These are phyloP conservation scores for Fusarium sp. DNA, from an alignment of 2,329 filamentous ascomycete species.

Conservation along the genomic window DNA sequence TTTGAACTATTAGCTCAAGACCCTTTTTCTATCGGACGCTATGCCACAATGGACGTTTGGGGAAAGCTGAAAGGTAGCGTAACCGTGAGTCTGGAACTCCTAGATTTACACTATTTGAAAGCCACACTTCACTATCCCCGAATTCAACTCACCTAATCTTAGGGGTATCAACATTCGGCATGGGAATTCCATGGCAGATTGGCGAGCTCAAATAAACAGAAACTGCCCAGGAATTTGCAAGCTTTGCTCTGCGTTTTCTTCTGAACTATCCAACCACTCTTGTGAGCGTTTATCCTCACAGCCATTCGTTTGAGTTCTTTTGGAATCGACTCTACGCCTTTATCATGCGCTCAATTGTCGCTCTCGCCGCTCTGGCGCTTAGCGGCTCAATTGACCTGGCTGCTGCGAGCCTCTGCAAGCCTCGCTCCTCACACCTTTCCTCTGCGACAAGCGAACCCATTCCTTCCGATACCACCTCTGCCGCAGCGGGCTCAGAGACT, in stretches of 20 bases:
- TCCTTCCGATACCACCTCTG: neutral
- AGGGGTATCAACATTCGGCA: neutral
- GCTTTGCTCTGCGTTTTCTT: neutral
- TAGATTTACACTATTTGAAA: neutral
- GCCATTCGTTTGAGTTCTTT: constrained; percentile 5
- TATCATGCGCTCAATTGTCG: constrained; percentile 1
- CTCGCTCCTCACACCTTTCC: neutral
- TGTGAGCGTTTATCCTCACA: constrained; percentile 19
- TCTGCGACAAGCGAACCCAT: neutral
- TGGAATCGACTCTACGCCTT: neutral
- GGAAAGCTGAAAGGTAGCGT: neutral
- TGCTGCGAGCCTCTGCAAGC: constrained; percentile 7
- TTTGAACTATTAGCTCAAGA: neutral
- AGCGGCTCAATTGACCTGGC: neutral
- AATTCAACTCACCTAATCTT: neutral
- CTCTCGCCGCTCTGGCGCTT: neutral
- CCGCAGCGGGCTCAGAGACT: neutral
- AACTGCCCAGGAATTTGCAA: neutral
- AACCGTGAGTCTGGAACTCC: neutral
- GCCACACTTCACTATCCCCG: neutral
- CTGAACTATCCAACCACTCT: neutral
- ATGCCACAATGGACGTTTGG: neutral
- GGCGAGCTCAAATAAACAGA: neutral
- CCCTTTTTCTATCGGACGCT: neutral
- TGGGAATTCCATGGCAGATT: neutral